Evolutionary conservation across 2,329 filamentous ascomycete genomes (phyloP).

Genomic region (Xylaria arbuscula): DNA sequence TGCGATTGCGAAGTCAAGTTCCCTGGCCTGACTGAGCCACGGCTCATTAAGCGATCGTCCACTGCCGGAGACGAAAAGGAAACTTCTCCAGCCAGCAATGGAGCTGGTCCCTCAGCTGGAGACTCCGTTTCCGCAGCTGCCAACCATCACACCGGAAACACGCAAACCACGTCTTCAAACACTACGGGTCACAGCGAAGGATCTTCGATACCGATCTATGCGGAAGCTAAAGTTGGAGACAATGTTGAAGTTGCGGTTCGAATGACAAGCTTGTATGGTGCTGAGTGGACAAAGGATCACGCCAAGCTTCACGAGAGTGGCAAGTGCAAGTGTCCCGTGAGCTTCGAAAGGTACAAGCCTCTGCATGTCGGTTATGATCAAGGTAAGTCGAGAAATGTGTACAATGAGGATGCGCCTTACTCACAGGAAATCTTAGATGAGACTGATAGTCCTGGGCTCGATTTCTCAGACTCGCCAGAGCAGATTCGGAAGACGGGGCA

Average conservation of each 20-base stretch:
- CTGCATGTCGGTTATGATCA: not conserved
- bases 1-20: constrained; percentile 55
- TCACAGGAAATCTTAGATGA: constrained; percentile 19
- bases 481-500: not conserved
- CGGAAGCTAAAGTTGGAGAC: constrained; percentile 36
- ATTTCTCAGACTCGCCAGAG: not conserved
- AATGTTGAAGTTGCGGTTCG: constrained; percentile 47
- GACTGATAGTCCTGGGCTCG: not conserved
- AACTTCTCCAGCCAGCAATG: not conserved
- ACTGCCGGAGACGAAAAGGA: not conserved
- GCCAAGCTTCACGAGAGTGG: constrained; percentile 51
- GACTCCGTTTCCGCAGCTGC: not conserved
- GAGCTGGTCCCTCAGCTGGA: not conserved
- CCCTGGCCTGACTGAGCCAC: constrained; percentile 52
- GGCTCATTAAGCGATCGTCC: constrained; percentile 42
- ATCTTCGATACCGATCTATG: constrained; percentile 30
- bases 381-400: constrained; percentile 6
- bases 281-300: constrained; percentile 57
- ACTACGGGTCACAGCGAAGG: not conserved
- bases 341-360: constrained; percentile 50
- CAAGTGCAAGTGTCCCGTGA: constrained; percentile 51
- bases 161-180: not conserved
- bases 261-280: constrained; percentile 53
- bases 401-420: not conserved
- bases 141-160: not conserved